These are phyloP conservation scores for Sanghuangporus sanghuang DNA, from an alignment of 1,284 basidiomycete genomes.

Conservation along the genomic window DNA sequence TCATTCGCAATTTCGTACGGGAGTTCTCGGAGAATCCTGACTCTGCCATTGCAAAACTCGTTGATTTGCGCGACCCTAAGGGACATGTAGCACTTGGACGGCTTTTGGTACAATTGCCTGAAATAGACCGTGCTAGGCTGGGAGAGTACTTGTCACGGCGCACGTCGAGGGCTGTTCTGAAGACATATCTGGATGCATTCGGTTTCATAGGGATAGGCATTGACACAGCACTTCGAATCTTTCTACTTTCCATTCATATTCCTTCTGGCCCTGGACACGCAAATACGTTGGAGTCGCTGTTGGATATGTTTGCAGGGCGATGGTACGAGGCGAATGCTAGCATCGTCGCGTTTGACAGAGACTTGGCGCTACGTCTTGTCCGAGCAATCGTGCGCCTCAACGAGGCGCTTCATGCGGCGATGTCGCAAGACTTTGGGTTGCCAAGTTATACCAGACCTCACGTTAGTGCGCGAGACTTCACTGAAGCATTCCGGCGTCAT, in stretches of 20 bases:
- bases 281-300: slow-evolving; percentile 55
- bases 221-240: slow-evolving; percentile 85
- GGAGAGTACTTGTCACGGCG: slow-evolving; percentile 78
- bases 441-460: slow-evolving; percentile 59
- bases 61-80: slow-evolving; percentile 37
- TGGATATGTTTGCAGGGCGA: slow-evolving; percentile 82
- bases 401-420: slow-evolving; percentile 66
- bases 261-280: slow-evolving; percentile 47
- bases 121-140: slow-evolving; percentile 80
- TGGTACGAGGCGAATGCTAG: slow-evolving; percentile 90
- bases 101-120: slow-evolving; percentile 74
- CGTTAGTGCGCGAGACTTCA: slow-evolving; percentile 71
- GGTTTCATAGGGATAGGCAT: slow-evolving; percentile 79
- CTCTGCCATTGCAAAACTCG: slow-evolving; percentile 60
- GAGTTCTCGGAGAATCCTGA: slow-evolving; percentile 75
- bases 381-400: slow-evolving; percentile 86
- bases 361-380: slow-evolving; percentile 74
- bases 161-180: slow-evolving; percentile 69
- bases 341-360: slow-evolving; percentile 72
- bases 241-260: slow-evolving; percentile 78
- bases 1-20: slow-evolving; percentile 65
- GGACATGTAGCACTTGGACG: slow-evolving; percentile 58
- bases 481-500: slow-evolving; percentile 70
- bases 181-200: slow-evolving; percentile 84
- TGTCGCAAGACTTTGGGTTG: slow-evolving; percentile 55